Base-by-base conservation (phyloP, 495 filamentous ascomycete genomes). In the Tuber melanosporum region DNA sequence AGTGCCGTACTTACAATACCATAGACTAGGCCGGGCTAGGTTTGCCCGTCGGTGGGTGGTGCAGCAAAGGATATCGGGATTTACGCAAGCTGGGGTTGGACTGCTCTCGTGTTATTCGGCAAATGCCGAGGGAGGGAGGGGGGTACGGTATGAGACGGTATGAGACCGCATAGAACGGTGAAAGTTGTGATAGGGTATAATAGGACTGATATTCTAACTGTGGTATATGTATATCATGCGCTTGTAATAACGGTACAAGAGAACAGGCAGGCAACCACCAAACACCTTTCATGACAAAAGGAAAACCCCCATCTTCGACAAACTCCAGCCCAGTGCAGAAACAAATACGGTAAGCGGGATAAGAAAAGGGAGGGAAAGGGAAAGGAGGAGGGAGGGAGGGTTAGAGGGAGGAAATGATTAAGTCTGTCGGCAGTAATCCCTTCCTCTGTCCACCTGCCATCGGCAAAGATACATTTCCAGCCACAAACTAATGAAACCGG, bases 401-500 rank as follows among this genome's bases (percentile, higher is more conserved):
- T 32, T 66, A 2, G 3, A 15, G 14, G n/a, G 12, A 10, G 12
- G n/a, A 66, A 32, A 17, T 10, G n/a, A 75, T 74, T 72, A 83
- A 71, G 81, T 82, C 70, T 82, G 49, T 36, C 70, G 87, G 83
- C 95, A 99, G 86, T 90, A 97, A 73, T 92, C 89, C 77, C 91
- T 88, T 39, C 95, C 95, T 72, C 89, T 90, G 36, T 80, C 84
- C 74, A 94, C 91, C 84, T 98, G 94, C 88, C 90, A 96, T 70
- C 87, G 86, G 84, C 95, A 99, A 46, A 99, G 84, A 85, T 87
- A 88, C 12, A 91, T 88, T 86, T 98, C 95, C 85, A 97, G 87
- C n/a, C 84, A 88, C 90, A 97, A 92, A 71, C 93, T 89, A 2
- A 98, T 71, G 69, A 99, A 92, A 0, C 93, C 92, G 1, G 95